These are phyloP conservation scores for Epichloe sp. DNA, from an alignment of 2,329 filamentous ascomycete genomes.

Conservation along the genomic window DNA sequence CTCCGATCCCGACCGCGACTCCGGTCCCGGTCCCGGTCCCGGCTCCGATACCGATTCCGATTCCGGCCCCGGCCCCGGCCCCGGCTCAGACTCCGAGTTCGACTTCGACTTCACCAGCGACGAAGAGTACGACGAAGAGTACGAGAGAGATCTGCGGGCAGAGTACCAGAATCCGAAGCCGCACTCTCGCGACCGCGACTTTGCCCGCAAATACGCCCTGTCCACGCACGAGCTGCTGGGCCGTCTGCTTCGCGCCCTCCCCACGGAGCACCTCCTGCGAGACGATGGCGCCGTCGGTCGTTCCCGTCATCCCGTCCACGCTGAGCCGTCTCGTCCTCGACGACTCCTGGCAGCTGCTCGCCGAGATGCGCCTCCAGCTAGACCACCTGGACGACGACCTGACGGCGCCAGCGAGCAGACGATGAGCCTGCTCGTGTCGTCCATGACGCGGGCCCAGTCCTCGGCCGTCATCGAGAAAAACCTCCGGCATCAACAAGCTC, in stretches of 20 bases:
- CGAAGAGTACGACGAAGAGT: background rate
- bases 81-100: background rate
- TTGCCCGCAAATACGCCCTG: conserved; percentile 15
- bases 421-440: conserved; percentile 5
- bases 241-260: no score
- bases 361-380: no score
- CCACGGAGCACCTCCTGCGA: no score
- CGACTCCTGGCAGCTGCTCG: no score
- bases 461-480: conserved; percentile 12
- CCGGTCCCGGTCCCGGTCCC: no score
- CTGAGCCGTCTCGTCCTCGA: no score
- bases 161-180: conserved; percentile 11
- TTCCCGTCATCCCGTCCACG: no score
- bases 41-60: no score
- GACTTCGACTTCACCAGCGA: background rate
- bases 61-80: no score
- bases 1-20: background rate
- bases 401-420: conserved; percentile 5
- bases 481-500: conserved; percentile 14
- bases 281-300: no score
- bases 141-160: conserved; percentile 5
- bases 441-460: conserved; percentile 10
- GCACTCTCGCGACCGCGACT: conserved; percentile 12
- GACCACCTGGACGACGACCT: no score
- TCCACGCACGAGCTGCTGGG: conserved; percentile 7